A percentile compares a stretch with the other conserved stretches of the same genome.
Evolutionary conservation across 108 stramenopile species (phyloP).

Genomic region (Cyclotella kingstonii): DNA sequence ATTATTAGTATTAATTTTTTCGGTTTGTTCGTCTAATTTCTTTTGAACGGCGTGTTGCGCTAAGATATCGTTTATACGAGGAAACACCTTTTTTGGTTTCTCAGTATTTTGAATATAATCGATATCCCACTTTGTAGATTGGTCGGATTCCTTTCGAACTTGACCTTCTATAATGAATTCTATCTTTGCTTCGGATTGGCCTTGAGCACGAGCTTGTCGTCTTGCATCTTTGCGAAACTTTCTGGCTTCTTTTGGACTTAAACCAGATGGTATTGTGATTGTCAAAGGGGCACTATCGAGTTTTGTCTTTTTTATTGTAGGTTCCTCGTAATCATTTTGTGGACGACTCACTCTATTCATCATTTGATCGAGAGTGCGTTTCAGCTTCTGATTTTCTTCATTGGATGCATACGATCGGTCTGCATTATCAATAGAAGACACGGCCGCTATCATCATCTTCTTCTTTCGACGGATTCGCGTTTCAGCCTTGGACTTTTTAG

Average conservation of each 20-base stretch:
- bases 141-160: slow-evolving; percentile 7
- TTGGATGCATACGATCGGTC: not conserved
- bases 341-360: not conserved
- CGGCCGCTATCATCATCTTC: slow-evolving; percentile 25
- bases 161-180: slow-evolving; percentile 55
- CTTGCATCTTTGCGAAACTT: slow-evolving; percentile 86
- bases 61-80: slow-evolving; percentile 73
- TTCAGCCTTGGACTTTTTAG: slow-evolving; percentile 78
- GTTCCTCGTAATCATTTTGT: not conserved
- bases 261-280: slow-evolving; percentile 48
- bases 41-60: slow-evolving; percentile 52
- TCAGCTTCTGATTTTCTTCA: slow-evolving; percentile 1
- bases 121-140: slow-evolving; percentile 1
- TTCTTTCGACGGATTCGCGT: slow-evolving; percentile 65
- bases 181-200: slow-evolving; percentile 49
- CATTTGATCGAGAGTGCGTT: slow-evolving; percentile 30
- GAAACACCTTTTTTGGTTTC: slow-evolving; percentile 51
- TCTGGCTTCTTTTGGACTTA: slow-evolving; percentile 62
- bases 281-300: slow-evolving; percentile 4
- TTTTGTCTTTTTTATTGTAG: slow-evolving; percentile 15
- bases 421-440: not conserved
- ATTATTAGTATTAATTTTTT: slow-evolving; percentile 40
- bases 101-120: not conserved
- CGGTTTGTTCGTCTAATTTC: slow-evolving; percentile 33
- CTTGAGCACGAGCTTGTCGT: slow-evolving; percentile 53